Evolutionary conservation across 306 rosid genomes (phyloP), one percentile per base, ranked within the genome.

Genomic region (Acmispon strigosus): DNA sequence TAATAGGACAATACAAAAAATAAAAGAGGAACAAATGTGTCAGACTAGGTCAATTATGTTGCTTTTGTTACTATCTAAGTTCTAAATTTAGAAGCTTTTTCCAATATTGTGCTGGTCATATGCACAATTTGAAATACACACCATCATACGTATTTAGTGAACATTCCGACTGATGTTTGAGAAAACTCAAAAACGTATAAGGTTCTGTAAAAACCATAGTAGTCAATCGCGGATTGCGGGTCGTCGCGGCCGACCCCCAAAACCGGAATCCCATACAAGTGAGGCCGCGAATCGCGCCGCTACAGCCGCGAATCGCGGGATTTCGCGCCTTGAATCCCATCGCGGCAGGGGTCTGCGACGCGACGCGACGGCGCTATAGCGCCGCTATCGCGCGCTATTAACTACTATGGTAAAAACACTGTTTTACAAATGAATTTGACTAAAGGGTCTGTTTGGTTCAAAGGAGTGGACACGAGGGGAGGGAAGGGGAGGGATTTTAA

Each of bases 71-170:
- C 4, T 27, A 2, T 27, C 32, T 27, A 27, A 1, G 32, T 27
- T 0, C 3, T 2, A 39, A 6, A 32, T 32, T 5, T 32, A 32
- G 8, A 39, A 9, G 8, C 18, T 20, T 37, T 14, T 51, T 47
- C 34, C 78, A 37, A 66, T 67, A 57, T 12, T 13, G 8, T 49
- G 78, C 22, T 3, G 48, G 66, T 71, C 52, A 49, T 16, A 42
- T 64, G 60, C 48, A 62, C 56, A 36, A 53, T 43, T 79, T 44
- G 61, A 73, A 67, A 77, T 29, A 19, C 32, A 27, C 16, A 10
- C 60, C 20, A 27, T 2, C 41, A 58, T 14, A 58, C 12, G 34
- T 39, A 6, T 41, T 18, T 43, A 27, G 10, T 10, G 47, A 60
- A 39, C 52, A 56, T 44, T 19, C 14, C 20, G 59, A 32, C 62